Conservation (phyloP, 352 stramenopile species). For the Globisporangium viniferum region DNA sequence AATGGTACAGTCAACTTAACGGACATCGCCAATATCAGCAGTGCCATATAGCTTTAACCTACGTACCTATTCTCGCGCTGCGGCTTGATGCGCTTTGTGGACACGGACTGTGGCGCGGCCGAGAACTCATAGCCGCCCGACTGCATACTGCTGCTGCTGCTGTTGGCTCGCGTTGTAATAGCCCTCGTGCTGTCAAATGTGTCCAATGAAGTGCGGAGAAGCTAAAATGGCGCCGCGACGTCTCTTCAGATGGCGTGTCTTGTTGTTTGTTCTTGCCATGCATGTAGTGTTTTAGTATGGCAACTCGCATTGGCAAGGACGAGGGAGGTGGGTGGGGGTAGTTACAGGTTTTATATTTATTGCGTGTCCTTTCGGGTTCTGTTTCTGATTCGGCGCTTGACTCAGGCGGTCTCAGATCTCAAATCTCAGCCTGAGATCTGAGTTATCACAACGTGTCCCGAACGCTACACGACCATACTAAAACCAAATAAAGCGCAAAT, state of each 20-base stretch:
- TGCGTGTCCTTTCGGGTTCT: constrained; percentile 8
- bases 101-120: constrained; percentile 60
- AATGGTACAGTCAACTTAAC: not conserved
- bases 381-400: not conserved
- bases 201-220: not conserved
- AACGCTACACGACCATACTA: no score
- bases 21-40: not conserved
- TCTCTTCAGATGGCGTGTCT: not conserved
- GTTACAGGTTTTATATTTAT: constrained; percentile 11
- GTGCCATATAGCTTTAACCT: no score
- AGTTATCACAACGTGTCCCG: no score
- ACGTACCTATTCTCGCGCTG: constrained; percentile 38
- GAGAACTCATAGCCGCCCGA: constrained; percentile 71
- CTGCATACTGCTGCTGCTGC: constrained; percentile 29
- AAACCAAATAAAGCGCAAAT: no score
- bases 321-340: not conserved
- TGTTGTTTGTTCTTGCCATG: no score
- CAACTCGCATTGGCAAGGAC: not conserved
- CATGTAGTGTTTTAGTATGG: no score
- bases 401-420: no score
- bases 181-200: not conserved
- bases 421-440: not conserved
- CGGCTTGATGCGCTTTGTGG: constrained; percentile 68
- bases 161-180: not conserved
- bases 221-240: not conserved